phyloP scores from a whole-genome alignment of 176 grass and related monocot species.

The Poa pratensis region DNA sequence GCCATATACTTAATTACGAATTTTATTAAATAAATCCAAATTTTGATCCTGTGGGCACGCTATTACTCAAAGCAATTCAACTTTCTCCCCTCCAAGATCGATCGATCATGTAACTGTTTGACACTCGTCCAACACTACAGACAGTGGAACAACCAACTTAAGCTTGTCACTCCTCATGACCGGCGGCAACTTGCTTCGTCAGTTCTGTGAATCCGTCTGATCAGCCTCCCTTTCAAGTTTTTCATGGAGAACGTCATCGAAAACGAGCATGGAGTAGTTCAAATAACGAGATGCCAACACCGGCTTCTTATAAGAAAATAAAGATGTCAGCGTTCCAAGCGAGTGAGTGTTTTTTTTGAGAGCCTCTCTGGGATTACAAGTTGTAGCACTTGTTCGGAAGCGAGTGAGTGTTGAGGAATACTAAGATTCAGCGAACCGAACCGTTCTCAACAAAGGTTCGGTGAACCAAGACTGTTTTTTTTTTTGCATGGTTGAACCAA shows the following conservation, averaged over 20 bases:
- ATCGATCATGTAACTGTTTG: too few relatives aligned
- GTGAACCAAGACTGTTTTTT: constrained; percentile 16
- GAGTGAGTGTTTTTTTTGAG: not conserved
- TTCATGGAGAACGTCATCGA: not conserved
- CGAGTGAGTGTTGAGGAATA: not conserved
- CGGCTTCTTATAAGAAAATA: not conserved
- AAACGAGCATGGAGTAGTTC: not conserved
- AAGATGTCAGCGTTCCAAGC: not conserved
- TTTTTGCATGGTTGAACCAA: too few relatives aligned
- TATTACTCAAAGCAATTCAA: too few relatives aligned
- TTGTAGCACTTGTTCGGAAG: too few relatives aligned
- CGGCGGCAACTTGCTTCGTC: not conserved
- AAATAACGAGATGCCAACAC: not conserved
- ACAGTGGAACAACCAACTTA: not conserved
- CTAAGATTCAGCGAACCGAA: not conserved
- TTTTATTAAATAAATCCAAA: not conserved
- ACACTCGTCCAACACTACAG: not conserved
- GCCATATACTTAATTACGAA: too few relatives aligned
- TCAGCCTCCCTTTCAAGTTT: not conserved
- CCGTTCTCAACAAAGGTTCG: not conserved
- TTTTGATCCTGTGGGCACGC: not conserved
- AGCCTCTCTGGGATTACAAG: too few relatives aligned
- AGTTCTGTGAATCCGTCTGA: not conserved
- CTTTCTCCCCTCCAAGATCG: too few relatives aligned
- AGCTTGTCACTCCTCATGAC: not conserved